These are phyloP conservation scores for Parascedosporium putredinis DNA, from an alignment of 2,329 filamentous ascomycete genomes.

Conservation along the genomic window DNA sequence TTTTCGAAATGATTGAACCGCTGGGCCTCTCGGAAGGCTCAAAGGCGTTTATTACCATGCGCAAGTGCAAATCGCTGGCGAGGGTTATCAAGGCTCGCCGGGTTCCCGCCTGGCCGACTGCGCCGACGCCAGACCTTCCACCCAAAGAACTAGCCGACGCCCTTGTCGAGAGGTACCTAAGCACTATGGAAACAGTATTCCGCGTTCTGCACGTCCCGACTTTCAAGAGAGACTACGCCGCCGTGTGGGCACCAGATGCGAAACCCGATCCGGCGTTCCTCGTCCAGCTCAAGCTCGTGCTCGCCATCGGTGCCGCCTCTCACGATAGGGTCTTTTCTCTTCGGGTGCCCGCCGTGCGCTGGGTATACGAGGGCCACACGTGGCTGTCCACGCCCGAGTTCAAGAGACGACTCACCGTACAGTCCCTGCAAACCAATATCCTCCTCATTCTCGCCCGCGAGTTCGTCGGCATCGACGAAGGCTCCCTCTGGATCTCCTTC, in stretches of 20 bases:
- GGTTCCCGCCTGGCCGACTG: constrained; percentile 35
- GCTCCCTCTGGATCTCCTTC: constrained; percentile 36
- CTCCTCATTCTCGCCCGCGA: constrained; percentile 34
- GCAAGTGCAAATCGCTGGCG: constrained; percentile 42
- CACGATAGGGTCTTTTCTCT: constrained; percentile 41
- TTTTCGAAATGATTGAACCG: constrained; percentile 34
- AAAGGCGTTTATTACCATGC: constrained; percentile 24
- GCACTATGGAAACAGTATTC: constrained; percentile 34
- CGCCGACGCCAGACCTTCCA: constrained; percentile 33
- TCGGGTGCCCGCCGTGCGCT: constrained; percentile 37
- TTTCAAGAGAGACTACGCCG: constrained; percentile 38
- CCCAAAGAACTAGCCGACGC: constrained; percentile 31
- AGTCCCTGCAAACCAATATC: constrained; percentile 37
- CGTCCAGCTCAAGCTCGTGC: constrained; percentile 45
- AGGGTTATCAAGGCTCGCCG: constrained; percentile 40
- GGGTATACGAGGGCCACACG: constrained; percentile 46
- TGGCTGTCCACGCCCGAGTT: constrained; percentile 43
- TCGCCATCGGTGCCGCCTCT: constrained; percentile 43
- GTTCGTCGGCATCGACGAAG: constrained; percentile 25
- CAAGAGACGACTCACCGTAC: constrained; percentile 39
- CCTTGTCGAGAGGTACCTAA: constrained; percentile 38
- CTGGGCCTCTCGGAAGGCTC: constrained; percentile 26
- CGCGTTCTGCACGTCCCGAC: constrained; percentile 41
- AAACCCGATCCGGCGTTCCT: constrained; percentile 32
- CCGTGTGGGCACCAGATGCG: constrained; percentile 30